Conservation (phyloP, 768 basidiomycete genomes). For the Serendipita sp. region DNA sequence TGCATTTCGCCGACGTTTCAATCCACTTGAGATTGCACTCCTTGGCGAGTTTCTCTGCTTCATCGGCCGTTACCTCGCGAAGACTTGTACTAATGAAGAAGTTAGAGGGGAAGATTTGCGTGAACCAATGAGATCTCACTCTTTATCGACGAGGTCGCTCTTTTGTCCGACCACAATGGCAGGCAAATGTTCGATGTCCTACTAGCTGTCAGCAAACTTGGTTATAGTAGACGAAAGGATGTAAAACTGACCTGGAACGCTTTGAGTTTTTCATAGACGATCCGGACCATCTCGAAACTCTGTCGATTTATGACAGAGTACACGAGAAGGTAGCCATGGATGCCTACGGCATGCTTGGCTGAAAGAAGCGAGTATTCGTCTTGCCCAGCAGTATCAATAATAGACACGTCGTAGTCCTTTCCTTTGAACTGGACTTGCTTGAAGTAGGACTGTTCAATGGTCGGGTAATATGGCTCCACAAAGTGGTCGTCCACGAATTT, state of each 20-base stretch:
- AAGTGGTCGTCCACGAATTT: constrained; percentile 91
- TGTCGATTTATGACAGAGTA: constrained; percentile 81
- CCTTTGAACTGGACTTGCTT: constrained; percentile 81
- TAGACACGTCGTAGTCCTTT: constrained; percentile 86
- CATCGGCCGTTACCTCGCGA: constrained; percentile 59
- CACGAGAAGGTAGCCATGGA: constrained; percentile 92
- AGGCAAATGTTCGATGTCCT: constrained; percentile 31
- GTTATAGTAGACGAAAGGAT: constrained; percentile 92
- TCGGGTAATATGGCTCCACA: constrained; percentile 86
- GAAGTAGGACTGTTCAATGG: constrained; percentile 75
- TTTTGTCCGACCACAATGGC: constrained; percentile 5
- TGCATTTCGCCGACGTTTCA: constrained; percentile 78
- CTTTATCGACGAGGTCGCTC: not conserved
- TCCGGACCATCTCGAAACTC: constrained; percentile 89
- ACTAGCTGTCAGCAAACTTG: constrained; percentile 71
- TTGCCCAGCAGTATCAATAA: constrained; percentile 97
- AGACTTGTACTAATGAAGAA: constrained; percentile 19
- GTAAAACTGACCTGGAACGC: constrained; percentile 69
- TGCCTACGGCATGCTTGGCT: constrained; percentile 86
- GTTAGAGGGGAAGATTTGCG: constrained; percentile 19
- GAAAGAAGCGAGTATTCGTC: constrained; percentile 94
- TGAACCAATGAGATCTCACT: constrained; percentile 12
- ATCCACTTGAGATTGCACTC: constrained; percentile 62
- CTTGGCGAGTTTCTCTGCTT: constrained; percentile 60
- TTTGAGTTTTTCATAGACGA: constrained; percentile 85